Evolutionary conservation across 2,329 filamentous ascomycete genomes (phyloP).

Genomic region (Fusarium sp.): DNA sequence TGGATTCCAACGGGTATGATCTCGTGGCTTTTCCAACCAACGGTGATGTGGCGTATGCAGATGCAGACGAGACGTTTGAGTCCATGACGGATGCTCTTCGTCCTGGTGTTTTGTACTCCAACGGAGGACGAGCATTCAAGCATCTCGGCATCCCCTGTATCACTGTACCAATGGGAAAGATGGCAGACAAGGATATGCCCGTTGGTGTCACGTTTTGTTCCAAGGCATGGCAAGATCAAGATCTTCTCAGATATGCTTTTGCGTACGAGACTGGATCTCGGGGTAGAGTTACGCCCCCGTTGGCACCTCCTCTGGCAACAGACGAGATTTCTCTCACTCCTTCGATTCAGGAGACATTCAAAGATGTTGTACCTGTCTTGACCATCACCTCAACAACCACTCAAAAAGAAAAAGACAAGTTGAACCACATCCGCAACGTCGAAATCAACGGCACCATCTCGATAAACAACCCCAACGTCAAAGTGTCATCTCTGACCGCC

Average conservation of each 20-base stretch:
- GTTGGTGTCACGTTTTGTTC: slow-evolving; percentile 61
- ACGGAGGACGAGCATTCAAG: slow-evolving; percentile 64
- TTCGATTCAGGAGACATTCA: not conserved
- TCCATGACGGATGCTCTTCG: slow-evolving; percentile 27
- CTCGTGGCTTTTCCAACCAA: not conserved
- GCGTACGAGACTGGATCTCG: not conserved
- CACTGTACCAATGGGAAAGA: slow-evolving; percentile 64
- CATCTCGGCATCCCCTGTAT: slow-evolving; percentile 67
- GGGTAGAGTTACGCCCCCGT: not conserved
- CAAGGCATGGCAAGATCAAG: not conserved
- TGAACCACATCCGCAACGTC: not conserved
- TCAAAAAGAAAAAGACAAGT: not conserved
- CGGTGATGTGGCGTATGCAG: not conserved
- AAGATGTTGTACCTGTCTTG: not conserved
- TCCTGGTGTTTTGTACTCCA: slow-evolving; percentile 64
- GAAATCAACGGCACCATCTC: not conserved
- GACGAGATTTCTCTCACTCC: not conserved
- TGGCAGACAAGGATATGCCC: slow-evolving; percentile 61
- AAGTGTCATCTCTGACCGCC: not conserved
- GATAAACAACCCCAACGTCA: not conserved
- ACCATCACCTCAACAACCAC: not conserved
- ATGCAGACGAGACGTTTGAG: not conserved
- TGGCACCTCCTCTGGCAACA: not conserved
- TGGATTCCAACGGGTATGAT: not conserved
- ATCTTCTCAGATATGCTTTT: not conserved